Conservation (phyloP, 169 alveolate species). For the Plasmodium gallinaceum region DNA sequence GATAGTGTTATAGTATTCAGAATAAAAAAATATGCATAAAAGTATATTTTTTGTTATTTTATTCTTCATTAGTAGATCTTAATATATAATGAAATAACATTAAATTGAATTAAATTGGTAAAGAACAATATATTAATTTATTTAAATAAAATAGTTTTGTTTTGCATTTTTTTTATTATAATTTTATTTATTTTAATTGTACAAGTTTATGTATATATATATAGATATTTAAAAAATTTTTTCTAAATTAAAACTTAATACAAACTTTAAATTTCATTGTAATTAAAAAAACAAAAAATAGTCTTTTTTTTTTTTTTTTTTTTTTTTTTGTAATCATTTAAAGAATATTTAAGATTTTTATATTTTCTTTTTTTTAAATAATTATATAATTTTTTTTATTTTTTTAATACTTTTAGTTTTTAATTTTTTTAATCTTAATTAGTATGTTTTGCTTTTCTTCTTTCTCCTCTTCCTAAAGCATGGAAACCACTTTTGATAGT, state of each 20-base stretch:
- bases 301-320: not conserved
- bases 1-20: too few relatives aligned
- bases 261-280: not conserved
- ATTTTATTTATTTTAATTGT: too few relatives aligned
- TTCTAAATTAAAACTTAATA: too few relatives aligned
- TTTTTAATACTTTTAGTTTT: too few relatives aligned
- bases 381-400: not conserved
- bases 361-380: not conserved
- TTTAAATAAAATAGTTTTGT: not conserved
- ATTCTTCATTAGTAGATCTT: conserved; percentile 3
- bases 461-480: conserved; percentile 94
- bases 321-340: not conserved
- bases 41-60: not conserved
- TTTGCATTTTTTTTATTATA: not conserved
- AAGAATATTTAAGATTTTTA: not conserved
- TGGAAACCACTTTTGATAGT: conserved; percentile 95
- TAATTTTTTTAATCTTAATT: conserved; percentile 8
- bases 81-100: too few relatives aligned
- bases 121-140: too few relatives aligned
- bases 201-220: too few relatives aligned
- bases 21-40: too few relatives aligned
- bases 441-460: conserved; percentile 91
- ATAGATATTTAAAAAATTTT: too few relatives aligned
- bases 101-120: too few relatives aligned
- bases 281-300: not conserved